Base-by-base conservation (phyloP, 371 early-diverging fungal species). In the Gilbertella persicaria region DNA sequence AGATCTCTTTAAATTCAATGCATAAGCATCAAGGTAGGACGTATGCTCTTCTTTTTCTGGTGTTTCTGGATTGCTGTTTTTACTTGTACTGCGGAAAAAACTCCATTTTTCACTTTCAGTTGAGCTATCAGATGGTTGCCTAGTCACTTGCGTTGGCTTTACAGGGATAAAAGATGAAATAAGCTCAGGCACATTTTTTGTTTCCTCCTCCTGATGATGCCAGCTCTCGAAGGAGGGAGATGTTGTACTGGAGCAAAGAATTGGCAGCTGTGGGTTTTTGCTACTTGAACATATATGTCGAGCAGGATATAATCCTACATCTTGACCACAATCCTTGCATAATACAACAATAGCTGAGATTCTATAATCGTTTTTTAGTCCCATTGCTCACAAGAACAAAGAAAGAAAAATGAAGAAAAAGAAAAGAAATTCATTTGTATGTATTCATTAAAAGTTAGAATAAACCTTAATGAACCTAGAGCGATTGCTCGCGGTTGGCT, bases 301-400 rank as follows among this genome's bases (percentile, higher is more conserved):
- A 16, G 83, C 83, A 13, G 88, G 88, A 49, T 86, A 87, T 14
- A 77, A 47, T 1, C 88, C 88, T 19, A 87, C 88, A 52, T 87
- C 88, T 45, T 81, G 70, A 10, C 76, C 74, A 59, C 88, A 87
- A 49, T 87, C 88, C 60, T 79, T 82, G 59, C 88, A 87, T 30
- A 82, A 66, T 10, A 87, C 77, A 17, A 73, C 78, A 19, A 87
- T 60, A 35, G 72, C 70, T 9, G 88, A 87, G 25, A 87, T 71
- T 53, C 88, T 69, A 60, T 87, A 87, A 60, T 87, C 88, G 20
- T 55, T 55, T 25, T 36, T 29, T 5, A 42, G 13, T 17, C 48
- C 55, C 55, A 55, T 55, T 14, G 3, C 25, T 23, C 4, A 16
- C 26, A 23, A 23, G 13, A 10, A 50, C 14, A 45, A 37, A 25